These are phyloP conservation scores for Populus hybrid DNA, from an alignment of 441 rosid genomes.

Conservation along the genomic window DNA sequence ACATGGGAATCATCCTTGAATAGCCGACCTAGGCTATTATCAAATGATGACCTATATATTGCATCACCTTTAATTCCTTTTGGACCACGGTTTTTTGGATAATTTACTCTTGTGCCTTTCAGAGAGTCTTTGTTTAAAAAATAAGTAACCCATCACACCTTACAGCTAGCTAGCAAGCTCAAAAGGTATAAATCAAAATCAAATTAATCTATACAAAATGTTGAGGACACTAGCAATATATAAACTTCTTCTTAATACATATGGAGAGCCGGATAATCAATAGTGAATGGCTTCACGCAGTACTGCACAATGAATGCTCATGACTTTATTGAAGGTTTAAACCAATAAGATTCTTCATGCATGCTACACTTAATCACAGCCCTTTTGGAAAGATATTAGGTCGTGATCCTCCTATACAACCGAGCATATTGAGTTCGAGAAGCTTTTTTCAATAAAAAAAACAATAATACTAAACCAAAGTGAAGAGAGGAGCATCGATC, in stretches of 20 bases:
- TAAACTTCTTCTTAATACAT: background rate
- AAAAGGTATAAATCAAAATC: background rate
- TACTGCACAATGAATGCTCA: background rate
- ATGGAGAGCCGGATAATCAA: background rate
- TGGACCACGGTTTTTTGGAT: background rate
- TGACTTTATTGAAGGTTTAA: constrained; percentile 4
- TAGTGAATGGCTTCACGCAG: background rate
- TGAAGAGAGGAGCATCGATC: background rate
- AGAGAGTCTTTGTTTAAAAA: background rate
- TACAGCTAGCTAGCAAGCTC: background rate
- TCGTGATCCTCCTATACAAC: background rate
- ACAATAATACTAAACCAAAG: background rate
- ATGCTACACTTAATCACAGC: constrained; percentile 14
- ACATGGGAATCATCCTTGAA: background rate
- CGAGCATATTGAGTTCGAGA: background rate
- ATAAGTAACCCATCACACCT: background rate
- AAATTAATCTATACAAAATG: no score
- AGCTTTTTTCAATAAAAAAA: background rate
- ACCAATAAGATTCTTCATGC: constrained; percentile 17
- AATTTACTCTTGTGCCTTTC: background rate
- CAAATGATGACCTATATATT: background rate
- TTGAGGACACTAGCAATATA: background rate
- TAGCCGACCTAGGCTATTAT: background rate
- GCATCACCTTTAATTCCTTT: background rate
- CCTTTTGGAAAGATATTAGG: background rate